Percentiles rank a stretch among this genome's conserved stretches.
phyloP scores from a whole-genome alignment of 1,139 yeast species.

The Saccharomyces hybrid region DNA sequence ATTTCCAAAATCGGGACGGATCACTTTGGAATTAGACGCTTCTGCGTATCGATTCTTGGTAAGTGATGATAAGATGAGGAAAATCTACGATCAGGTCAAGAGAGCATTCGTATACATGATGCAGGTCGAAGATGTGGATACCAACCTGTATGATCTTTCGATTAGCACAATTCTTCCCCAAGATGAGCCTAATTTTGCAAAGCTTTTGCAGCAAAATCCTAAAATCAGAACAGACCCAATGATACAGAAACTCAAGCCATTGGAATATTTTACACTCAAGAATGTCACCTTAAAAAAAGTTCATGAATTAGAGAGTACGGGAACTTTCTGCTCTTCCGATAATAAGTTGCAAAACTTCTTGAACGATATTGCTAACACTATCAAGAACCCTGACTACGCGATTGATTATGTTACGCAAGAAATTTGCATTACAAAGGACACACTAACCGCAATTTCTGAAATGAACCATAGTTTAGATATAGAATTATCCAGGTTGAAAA shows the following conservation, averaged over 20 bases:
- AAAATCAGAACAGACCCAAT: slow-evolving; percentile 23
- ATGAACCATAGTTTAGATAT: slow-evolving; percentile 12
- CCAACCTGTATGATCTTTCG: slow-evolving; percentile 62
- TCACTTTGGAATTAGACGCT: slow-evolving; percentile 41
- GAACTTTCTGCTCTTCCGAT: slow-evolving; percentile 56
- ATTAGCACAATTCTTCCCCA: slow-evolving; percentile 60
- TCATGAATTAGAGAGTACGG: slow-evolving; percentile 65
- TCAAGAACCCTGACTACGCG: slow-evolving; percentile 68
- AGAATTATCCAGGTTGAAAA: slow-evolving; percentile 9
- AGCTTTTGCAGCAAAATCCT: slow-evolving; percentile 36
- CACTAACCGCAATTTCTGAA: slow-evolving; percentile 35
- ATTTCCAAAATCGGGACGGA: slow-evolving; percentile 17
- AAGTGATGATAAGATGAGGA: slow-evolving; percentile 39
- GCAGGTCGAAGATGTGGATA: slow-evolving; percentile 61
- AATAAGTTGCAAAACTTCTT: slow-evolving; percentile 65
- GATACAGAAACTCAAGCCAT: slow-evolving; percentile 46
- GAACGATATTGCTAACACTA: slow-evolving; percentile 79
- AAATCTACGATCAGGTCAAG: slow-evolving; percentile 70
- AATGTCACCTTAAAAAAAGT: slow-evolving; percentile 67
- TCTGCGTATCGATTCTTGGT: slow-evolving; percentile 36
- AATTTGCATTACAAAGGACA: slow-evolving; percentile 49
- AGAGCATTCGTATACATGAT: slow-evolving; percentile 72
- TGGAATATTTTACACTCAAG: slow-evolving; percentile 70
- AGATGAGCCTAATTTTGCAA: slow-evolving; percentile 57
- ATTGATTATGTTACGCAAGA: slow-evolving; percentile 57